These are phyloP conservation scores for Flaveria brownii DNA, from an alignment of 129 eudicot species.

Conservation along the genomic window DNA sequence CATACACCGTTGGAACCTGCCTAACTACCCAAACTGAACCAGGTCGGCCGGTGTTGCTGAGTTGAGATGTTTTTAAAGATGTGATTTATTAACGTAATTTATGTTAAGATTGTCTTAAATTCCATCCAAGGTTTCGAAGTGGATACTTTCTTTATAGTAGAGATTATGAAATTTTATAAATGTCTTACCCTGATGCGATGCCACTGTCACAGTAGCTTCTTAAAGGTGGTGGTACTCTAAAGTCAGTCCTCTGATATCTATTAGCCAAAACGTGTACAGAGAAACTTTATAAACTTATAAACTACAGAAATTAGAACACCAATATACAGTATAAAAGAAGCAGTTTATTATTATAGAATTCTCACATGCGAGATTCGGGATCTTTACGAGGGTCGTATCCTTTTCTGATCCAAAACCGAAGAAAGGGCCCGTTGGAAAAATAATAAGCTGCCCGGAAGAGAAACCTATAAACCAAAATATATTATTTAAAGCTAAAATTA, in stretches of 20 bases:
- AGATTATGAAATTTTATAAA: neutral
- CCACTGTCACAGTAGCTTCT: conserved; percentile 58
- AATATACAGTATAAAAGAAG: neutral
- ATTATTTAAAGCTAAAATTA: neutral
- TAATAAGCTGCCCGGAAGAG: conserved; percentile 78
- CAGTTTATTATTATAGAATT: neutral
- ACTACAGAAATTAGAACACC: neutral
- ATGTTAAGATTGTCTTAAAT: neutral
- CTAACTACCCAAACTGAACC: too few relatives aligned
- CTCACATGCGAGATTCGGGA: conserved; percentile 93
- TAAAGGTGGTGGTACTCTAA: conserved; percentile 70
- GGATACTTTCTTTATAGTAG: neutral
- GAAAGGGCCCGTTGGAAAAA: conserved; percentile 86
- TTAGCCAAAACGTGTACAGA: conserved; percentile 22
- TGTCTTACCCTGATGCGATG: conserved; percentile 49
- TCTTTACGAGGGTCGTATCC: conserved; percentile 98
- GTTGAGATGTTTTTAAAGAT: neutral
- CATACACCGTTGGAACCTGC: too few relatives aligned
- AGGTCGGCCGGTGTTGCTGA: too few relatives aligned
- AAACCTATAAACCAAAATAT: conserved; percentile 53
- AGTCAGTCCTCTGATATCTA: conserved; percentile 86
- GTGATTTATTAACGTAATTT: neutral
- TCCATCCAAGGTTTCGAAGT: neutral
- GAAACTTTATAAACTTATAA: neutral
- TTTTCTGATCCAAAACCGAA: conserved; percentile 82